These are phyloP conservation scores for Nicotiana benthamiana DNA, from an alignment of 257 asterid species.

Conservation along the genomic window DNA sequence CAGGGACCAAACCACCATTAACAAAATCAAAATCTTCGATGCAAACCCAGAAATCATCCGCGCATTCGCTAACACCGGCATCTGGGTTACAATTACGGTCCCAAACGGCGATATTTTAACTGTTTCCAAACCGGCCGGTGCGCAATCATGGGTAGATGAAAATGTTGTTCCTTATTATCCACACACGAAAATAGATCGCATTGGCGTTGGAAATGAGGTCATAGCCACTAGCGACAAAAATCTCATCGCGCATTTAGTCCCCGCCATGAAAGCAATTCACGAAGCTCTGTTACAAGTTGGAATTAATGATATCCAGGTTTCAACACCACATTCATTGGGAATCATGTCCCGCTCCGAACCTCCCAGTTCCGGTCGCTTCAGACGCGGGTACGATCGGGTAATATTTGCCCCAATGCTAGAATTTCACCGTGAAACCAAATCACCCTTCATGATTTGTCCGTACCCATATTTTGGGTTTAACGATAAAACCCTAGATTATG, in stretches of 20 bases:
- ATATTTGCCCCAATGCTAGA: conserved; percentile 18
- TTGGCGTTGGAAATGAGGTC: conserved; percentile 28
- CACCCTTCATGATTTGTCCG: conserved; percentile 42
- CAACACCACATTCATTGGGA: conserved; percentile 14
- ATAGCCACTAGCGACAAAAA: conserved; percentile 12
- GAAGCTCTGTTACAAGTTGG: conserved; percentile 26
- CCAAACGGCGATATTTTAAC: conserved; percentile 14
- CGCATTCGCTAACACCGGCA: conserved; percentile 9
- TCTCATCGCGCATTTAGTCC: conserved; percentile 24
- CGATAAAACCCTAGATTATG: conserved; percentile 25
- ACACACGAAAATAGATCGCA: conserved; percentile 21
- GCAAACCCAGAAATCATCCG: conserved; percentile 14
- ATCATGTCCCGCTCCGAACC: conserved; percentile 16
- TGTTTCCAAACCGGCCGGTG: conserved; percentile 16
- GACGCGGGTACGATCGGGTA: conserved; percentile 19
- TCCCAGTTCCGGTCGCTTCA: conserved; percentile 19
- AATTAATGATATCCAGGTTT: conserved; percentile 14
- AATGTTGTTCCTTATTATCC: conserved; percentile 21
- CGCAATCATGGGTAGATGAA: conserved; percentile 23
- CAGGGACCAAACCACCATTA: conserved; percentile 4
- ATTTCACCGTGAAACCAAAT: conserved; percentile 19
- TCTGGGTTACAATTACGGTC: conserved; percentile 7
- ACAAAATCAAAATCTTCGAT: conserved; percentile 14
- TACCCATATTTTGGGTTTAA: conserved; percentile 38
- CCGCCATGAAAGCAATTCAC: conserved; percentile 39